A percentile compares a stretch with the other conserved stretches of the same genome.
These are phyloP conservation scores for Globisporangium carolinianum DNA, from an alignment of 352 stramenopile genomes.

Conservation along the genomic window DNA sequence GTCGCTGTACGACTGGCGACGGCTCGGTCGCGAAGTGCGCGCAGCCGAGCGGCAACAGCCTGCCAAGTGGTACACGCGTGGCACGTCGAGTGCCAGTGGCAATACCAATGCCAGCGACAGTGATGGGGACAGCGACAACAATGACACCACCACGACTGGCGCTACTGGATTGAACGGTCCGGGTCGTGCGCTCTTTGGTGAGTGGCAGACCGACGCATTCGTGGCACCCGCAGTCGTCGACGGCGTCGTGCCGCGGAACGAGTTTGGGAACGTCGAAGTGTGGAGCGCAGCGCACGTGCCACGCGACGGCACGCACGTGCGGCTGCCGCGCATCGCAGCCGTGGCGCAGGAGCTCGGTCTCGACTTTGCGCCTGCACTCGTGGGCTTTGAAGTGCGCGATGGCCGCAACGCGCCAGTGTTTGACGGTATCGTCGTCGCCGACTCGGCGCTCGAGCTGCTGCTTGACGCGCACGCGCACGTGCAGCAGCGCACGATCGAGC, in stretches of 20 bases:
- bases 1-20: slow-evolving; percentile 64
- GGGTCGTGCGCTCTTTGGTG: slow-evolving; percentile 41
- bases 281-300: slow-evolving; percentile 74
- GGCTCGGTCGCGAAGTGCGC: slow-evolving; percentile 53
- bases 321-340: slow-evolving; percentile 49
- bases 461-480: slow-evolving; percentile 60
- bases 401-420: slow-evolving; percentile 58
- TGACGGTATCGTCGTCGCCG: slow-evolving; percentile 68
- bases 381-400: slow-evolving; percentile 72
- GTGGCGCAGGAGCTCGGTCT: slow-evolving; percentile 65
- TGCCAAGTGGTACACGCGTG: slow-evolving; percentile 37
- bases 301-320: slow-evolving; percentile 46
- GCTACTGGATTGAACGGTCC: neutral
- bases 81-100: slow-evolving; percentile 1
- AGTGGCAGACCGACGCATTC: slow-evolving; percentile 71
- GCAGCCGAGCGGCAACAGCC: slow-evolving; percentile 44
- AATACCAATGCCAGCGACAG: slow-evolving; percentile 11
- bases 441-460: slow-evolving; percentile 32
- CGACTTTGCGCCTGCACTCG: slow-evolving; percentile 72
- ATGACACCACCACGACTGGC: neutral
- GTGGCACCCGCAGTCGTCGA: slow-evolving; percentile 43
- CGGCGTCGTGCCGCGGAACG: slow-evolving; percentile 71
- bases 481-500: slow-evolving; percentile 64
- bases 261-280: slow-evolving; percentile 84
- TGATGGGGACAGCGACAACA: slow-evolving; percentile 10